These are phyloP conservation scores for Tuber microsphaerosporum DNA, from an alignment of 495 filamentous ascomycete species.

Conservation along the genomic window DNA sequence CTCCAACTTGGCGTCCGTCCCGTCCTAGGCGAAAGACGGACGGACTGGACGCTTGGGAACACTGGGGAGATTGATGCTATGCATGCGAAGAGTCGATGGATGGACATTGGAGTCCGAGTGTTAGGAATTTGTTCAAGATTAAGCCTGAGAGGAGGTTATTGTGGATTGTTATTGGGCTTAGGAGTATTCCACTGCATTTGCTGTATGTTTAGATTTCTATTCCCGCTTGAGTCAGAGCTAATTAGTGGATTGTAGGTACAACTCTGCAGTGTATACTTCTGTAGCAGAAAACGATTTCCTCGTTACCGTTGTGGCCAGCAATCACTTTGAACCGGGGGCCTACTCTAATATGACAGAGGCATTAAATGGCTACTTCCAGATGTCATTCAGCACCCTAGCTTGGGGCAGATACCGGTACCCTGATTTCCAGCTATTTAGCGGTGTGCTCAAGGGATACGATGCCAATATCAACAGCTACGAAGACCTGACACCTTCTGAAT, in stretches of 20 bases:
- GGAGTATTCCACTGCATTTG: slow-evolving; percentile 9
- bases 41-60: no score
- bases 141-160: neutral
- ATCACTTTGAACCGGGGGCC: neutral
- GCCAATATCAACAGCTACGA: neutral
- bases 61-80: slow-evolving; percentile 14
- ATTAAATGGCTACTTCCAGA: neutral
- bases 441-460: slow-evolving; percentile 2
- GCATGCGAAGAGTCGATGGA: slow-evolving; percentile 14
- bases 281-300: slow-evolving; percentile 4
- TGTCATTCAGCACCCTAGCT: no score
- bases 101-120: slow-evolving; percentile 17
- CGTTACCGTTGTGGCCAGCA: neutral
- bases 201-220: slow-evolving; percentile 1
- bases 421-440: neutral
- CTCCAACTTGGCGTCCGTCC: no score
- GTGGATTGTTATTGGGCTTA: slow-evolving; percentile 9
- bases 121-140: slow-evolving; percentile 14
- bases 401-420: no score
- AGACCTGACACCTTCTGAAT: neutral
- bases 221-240: neutral
- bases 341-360: slow-evolving; percentile 7
- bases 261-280: slow-evolving; percentile 12
- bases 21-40: no score
- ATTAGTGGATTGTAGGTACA: slow-evolving; percentile 7